Percentiles rank a stretch among this genome's conserved stretches.
Conservation (phyloP, 768 basidiomycete species). For the Gloeopeniophorella convolvens region DNA sequence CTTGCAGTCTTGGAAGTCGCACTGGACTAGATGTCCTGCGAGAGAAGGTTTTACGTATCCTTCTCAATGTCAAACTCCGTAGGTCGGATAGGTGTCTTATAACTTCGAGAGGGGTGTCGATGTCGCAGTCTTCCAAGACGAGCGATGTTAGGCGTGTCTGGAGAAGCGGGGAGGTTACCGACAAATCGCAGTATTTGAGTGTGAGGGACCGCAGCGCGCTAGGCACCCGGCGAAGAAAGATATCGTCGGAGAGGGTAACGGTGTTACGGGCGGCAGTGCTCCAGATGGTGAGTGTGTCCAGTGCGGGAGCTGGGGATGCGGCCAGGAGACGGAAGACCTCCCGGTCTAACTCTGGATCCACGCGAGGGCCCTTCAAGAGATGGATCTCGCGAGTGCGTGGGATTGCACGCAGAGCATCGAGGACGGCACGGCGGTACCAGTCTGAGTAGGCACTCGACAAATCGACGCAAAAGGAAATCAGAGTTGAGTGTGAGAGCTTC, state of each 20-base stretch:
- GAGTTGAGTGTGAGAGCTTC: background rate
- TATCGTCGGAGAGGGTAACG: background rate
- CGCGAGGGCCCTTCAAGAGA: background rate
- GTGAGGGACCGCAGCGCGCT: background rate
- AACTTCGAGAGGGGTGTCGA: background rate
- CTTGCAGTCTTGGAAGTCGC: background rate
- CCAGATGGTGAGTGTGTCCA: background rate
- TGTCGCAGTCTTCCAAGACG: background rate
- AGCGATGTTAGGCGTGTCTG: background rate
- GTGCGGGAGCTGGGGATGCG: background rate
- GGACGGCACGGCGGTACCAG: background rate
- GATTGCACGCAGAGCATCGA: conserved; percentile 1
- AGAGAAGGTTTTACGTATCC: background rate
- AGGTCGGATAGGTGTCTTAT: conserved; percentile 1
- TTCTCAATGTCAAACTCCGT: background rate
- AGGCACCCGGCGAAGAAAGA: background rate
- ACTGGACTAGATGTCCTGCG: background rate
- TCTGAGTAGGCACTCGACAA: background rate
- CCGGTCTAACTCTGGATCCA: background rate
- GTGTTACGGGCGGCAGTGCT: background rate
- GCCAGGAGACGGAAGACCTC: background rate
- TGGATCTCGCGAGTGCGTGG: conserved; percentile 4
- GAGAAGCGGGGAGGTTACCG: background rate
- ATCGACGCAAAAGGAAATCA: conserved; percentile 1
- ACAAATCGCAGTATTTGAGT: background rate